Evolutionary conservation across 1,139 yeast genomes (phyloP).

Genomic region (Saccharomycopsis phalli): DNA sequence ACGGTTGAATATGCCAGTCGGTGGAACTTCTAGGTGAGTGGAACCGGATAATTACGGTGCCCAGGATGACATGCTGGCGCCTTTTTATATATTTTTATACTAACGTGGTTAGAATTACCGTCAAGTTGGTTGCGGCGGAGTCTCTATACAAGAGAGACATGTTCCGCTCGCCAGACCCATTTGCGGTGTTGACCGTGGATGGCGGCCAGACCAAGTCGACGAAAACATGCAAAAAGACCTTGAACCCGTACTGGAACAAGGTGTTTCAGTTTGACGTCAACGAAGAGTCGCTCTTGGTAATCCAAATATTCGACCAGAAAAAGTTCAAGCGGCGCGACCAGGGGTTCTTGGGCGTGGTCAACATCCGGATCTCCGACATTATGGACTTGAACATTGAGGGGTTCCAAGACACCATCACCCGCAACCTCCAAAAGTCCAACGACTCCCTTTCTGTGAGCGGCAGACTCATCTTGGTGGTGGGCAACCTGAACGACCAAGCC

Average conservation of each 20-base stretch:
- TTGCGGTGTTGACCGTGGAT: conserved; percentile 93
- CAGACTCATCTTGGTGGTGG: conserved; percentile 69
- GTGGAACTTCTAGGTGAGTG: too few relatives aligned
- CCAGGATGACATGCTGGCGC: too few relatives aligned
- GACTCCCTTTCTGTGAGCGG: conserved; percentile 92
- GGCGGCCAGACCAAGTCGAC: conserved; percentile 96
- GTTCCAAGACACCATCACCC: conserved; percentile 80
- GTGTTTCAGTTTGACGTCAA: conserved; percentile 68
- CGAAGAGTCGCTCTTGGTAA: conserved; percentile 80
- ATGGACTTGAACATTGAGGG: conserved; percentile 54
- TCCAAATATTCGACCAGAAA: conserved; percentile 94
- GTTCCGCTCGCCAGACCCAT: conserved; percentile 93
- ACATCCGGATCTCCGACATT: conserved; percentile 82
- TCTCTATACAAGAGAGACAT: conserved; percentile 92
- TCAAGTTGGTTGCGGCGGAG: conserved; percentile 91
- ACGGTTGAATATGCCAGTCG: too few relatives aligned
- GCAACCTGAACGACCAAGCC: conserved; percentile 26
- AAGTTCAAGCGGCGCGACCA: conserved; percentile 97
- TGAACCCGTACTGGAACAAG: conserved; percentile 98
- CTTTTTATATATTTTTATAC: too few relatives aligned
- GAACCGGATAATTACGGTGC: too few relatives aligned
- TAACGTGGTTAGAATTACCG: conserved; percentile 41
- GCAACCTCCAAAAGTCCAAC: conserved; percentile 85
- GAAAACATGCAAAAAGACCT: conserved; percentile 83
- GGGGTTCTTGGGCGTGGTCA: conserved; percentile 96